Conservation (phyloP, 2,329 filamentous ascomycete genomes). For the Claviceps sp. region DNA sequence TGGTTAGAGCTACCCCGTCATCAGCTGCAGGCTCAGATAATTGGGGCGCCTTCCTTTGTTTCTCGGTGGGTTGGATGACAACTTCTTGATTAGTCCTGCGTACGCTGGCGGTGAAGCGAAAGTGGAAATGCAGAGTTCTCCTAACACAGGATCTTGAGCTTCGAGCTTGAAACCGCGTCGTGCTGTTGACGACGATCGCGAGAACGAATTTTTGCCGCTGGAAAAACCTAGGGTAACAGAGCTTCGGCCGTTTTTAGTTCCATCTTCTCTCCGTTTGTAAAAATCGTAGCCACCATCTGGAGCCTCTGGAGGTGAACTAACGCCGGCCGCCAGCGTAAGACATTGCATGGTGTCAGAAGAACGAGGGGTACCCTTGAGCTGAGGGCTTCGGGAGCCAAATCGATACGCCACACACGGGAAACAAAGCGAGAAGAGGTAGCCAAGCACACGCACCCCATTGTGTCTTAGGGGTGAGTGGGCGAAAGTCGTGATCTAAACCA, state of each 20-base stretch:
- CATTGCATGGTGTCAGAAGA: neutral
- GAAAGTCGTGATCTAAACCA: neutral
- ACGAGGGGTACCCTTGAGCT: neutral
- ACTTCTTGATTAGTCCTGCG: no score
- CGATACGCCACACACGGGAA: neutral
- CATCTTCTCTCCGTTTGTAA: neutral
- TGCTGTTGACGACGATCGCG: no score
- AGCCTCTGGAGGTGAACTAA: neutral
- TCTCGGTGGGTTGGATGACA: no score
- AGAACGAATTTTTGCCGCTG: no score
- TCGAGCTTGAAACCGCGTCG: no score
- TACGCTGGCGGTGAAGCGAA: no score
- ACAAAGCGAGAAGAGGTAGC: neutral
- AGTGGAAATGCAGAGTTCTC: no score
- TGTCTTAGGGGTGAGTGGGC: neutral
- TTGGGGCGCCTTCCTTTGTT: no score
- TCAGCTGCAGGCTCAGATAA: neutral
- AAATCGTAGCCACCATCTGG: neutral
- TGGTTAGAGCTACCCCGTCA: neutral
- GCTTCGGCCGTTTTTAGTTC: no score
- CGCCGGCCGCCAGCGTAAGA: neutral
- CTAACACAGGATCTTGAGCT: no score
- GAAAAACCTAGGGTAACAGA: no score
- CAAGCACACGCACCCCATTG: neutral
- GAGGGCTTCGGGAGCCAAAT: conserved; percentile 5